These are phyloP conservation scores for Lyophyllum atratum DNA, from an alignment of 768 basidiomycete species.

Conservation along the genomic window DNA sequence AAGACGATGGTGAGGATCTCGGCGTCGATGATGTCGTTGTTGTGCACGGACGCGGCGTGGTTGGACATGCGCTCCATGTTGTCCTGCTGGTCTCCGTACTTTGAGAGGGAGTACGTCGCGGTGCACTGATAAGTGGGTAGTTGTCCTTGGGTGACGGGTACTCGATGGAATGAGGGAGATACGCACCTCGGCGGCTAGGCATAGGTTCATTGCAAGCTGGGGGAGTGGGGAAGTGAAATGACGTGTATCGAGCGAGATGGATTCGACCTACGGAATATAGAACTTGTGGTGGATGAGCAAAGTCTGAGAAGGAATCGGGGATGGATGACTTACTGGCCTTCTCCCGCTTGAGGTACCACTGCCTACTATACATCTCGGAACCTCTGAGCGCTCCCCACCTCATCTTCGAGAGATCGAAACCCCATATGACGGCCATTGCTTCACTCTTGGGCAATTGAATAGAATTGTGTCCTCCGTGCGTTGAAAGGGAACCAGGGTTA, in stretches of 20 bases:
- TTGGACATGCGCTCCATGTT: constrained; percentile 26
- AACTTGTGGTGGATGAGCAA: no score
- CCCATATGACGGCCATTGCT: constrained; percentile 34
- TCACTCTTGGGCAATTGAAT: no score
- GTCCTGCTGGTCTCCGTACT: constrained; percentile 31
- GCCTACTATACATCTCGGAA: constrained; percentile 30
- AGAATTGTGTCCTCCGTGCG: no score
- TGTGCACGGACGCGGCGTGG: constrained; percentile 25
- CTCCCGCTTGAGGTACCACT: constrained; percentile 34
- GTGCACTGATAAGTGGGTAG: constrained; percentile 18
- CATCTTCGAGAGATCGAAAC: constrained; percentile 37
- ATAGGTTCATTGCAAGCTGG: constrained; percentile 31
- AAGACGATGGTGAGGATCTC: constrained; percentile 33
- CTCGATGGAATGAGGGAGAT: background rate
- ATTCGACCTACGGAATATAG: constrained; percentile 8
- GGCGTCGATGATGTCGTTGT: constrained; percentile 31
- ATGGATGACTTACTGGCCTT: constrained; percentile 28
- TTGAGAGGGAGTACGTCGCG: constrained; percentile 37
- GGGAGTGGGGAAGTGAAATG: no score
- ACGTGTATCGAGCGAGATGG: background rate
- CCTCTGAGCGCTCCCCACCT: constrained; percentile 31
- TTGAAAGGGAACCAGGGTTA: no score
- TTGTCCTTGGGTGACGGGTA: constrained; percentile 1
- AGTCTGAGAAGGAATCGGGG: no score
- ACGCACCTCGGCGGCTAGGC: constrained; percentile 33